Conservation (phyloP, 1,139 yeast genomes). For the Geotrichum klebahnii region DNA sequence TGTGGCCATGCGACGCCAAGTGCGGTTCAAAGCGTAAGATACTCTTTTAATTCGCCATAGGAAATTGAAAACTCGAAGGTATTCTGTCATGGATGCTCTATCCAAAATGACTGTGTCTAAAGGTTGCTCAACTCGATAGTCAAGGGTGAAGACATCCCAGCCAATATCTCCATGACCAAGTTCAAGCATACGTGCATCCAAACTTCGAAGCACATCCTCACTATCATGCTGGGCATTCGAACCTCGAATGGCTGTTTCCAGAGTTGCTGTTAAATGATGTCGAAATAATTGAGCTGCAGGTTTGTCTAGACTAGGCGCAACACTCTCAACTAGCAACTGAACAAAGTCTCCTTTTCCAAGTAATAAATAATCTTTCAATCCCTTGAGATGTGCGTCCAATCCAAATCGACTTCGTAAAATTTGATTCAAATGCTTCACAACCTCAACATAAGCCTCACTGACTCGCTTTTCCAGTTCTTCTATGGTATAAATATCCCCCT, state of each 20-base stretch:
- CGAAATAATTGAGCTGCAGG: conserved; percentile 63
- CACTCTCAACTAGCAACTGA: conserved; percentile 56
- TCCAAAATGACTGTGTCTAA: conserved; percentile 40
- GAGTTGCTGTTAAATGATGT: conserved; percentile 59
- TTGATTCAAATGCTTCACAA: conserved; percentile 51
- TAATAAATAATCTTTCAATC: conserved; percentile 62
- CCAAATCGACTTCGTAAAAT: conserved; percentile 50
- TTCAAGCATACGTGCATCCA: conserved; percentile 79
- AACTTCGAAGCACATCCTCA: conserved; percentile 46
- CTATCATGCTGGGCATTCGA: conserved; percentile 55
- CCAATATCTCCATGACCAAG: conserved; percentile 58
- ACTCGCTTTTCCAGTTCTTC: conserved; percentile 46
- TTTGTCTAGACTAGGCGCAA: conserved; percentile 52
- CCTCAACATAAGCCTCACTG: conserved; percentile 53
- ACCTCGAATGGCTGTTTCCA: conserved; percentile 61
- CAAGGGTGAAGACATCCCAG: conserved; percentile 93
- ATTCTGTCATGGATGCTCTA: conserved; percentile 49
- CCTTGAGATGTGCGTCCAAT: conserved; percentile 53
- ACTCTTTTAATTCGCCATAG: conserved; percentile 74
- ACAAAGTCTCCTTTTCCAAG: conserved; percentile 78
- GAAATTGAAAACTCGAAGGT: conserved; percentile 77
- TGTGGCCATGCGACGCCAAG: conserved; percentile 45
- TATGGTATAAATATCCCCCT: conserved; percentile 26
- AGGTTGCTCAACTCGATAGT: conserved; percentile 64
- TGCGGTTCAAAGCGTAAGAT: conserved; percentile 47